Evolutionary conservation across 768 basidiomycete genomes (phyloP).

Genomic region (Auriculariales sp.): DNA sequence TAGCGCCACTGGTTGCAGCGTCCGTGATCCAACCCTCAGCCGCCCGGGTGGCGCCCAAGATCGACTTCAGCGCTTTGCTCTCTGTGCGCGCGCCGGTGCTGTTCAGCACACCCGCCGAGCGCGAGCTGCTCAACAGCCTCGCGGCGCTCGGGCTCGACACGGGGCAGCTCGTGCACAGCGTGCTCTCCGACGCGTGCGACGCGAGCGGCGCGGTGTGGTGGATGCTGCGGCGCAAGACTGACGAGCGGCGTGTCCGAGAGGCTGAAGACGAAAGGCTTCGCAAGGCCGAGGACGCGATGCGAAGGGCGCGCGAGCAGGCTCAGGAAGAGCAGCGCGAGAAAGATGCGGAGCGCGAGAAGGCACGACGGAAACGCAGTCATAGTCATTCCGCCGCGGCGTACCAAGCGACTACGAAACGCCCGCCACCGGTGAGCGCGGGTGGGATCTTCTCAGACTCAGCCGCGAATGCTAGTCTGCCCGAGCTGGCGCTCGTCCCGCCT

Average conservation of each 20-base stretch:
- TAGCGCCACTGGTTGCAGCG: too few species aligned
- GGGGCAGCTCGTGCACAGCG: conserved; percentile 89
- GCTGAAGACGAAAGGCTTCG: conserved; percentile 8
- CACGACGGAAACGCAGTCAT: background rate
- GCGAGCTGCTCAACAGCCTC: conserved; percentile 62
- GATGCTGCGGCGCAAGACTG: conserved; percentile 79
- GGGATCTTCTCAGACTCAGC: too few species aligned
- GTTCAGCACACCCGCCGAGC: conserved; percentile 76
- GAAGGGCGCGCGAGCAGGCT: too few species aligned
- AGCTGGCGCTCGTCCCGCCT: background rate
- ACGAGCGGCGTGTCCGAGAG: conserved; percentile 35
- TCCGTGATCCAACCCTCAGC: conserved; percentile 27
- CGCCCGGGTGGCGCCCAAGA: conserved; percentile 24
- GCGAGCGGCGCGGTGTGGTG: conserved; percentile 87
- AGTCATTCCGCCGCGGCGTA: background rate
- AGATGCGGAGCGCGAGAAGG: background rate
- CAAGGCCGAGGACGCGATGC: conserved; percentile 3
- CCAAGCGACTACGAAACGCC: too few species aligned
- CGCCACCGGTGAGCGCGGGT: too few species aligned
- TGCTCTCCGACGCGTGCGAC: conserved; percentile 85
- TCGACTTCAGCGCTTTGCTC: conserved; percentile 50
- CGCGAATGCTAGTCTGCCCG: background rate
- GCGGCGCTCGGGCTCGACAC: conserved; percentile 77
- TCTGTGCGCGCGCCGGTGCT: conserved; percentile 57
- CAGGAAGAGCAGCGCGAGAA: background rate